Percentiles rank a stretch among this genome's conserved stretches.
Conservation (phyloP, 805 yeast genomes). For the Sungouiozyma ichnusensis region DNA sequence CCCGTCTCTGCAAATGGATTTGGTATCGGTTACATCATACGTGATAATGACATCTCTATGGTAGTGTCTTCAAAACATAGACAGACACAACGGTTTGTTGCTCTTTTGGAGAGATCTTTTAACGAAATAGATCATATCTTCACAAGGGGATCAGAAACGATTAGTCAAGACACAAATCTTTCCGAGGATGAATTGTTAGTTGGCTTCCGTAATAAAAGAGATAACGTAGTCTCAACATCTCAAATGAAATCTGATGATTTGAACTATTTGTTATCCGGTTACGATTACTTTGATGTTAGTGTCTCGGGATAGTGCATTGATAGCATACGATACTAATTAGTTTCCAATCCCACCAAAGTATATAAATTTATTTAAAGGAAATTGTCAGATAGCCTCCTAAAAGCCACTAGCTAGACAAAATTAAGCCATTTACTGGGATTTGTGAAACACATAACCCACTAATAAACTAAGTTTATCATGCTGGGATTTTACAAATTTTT, state of each 20-base stretch:
- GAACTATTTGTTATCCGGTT: constrained; percentile 58
- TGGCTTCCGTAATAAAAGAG: constrained; percentile 4
- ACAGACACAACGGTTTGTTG: constrained; percentile 67
- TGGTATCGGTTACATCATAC: constrained; percentile 87
- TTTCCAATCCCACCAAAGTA: background rate
- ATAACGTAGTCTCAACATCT: background rate
- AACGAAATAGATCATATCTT: constrained; percentile 45
- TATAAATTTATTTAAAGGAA: too few relatives aligned
- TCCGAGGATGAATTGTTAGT: constrained; percentile 4
- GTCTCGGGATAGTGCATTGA: constrained; percentile 14
- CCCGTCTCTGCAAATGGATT: constrained; percentile 86
- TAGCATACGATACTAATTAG: background rate
- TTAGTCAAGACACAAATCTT: background rate
- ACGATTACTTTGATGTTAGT: constrained; percentile 63
- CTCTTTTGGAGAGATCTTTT: constrained; percentile 56
- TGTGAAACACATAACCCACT: too few relatives aligned
- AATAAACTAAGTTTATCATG: too few relatives aligned
- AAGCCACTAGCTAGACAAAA: too few relatives aligned
- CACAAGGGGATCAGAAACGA: constrained; percentile 22
- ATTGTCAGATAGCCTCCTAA: too few relatives aligned
- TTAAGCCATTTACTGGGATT: too few relatives aligned
- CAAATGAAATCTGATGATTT: constrained; percentile 28
- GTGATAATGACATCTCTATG: constrained; percentile 64
- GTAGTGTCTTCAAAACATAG: constrained; percentile 83
- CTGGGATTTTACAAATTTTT: too few relatives aligned